phyloP scores from a whole-genome alignment of 208 protist species.

The Phytomonas serpens region DNA sequence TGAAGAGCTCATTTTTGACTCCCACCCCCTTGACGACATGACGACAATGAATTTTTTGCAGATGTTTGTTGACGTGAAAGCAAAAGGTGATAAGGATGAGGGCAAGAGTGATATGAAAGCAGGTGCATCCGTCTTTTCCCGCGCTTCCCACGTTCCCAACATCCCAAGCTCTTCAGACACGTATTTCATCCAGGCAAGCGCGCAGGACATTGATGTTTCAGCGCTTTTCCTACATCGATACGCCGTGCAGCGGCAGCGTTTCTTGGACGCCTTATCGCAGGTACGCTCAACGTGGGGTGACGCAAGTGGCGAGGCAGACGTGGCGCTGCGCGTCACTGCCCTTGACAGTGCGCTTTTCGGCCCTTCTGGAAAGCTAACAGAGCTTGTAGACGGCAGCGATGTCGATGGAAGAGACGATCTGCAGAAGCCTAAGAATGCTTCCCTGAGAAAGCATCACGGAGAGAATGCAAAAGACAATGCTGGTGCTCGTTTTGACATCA shows the following conservation, averaged over 20 bases:
- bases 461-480: conserved; percentile 14
- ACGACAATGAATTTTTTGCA: conserved; percentile 79
- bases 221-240: conserved; percentile 86
- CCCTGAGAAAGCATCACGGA: background rate
- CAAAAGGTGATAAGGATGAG: conserved; percentile 9
- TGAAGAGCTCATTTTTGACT: conserved; percentile 84
- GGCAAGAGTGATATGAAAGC: background rate
- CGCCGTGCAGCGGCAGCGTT: conserved; percentile 84
- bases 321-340: conserved; percentile 54
- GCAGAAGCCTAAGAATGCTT: background rate
- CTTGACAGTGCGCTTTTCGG: conserved; percentile 76
- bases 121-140: conserved; percentile 51
- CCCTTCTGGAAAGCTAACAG: conserved; percentile 27
- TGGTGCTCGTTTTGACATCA: conserved; percentile 24
- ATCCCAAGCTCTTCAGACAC: conserved; percentile 80
- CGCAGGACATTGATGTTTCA: conserved; percentile 78
- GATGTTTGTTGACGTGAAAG: conserved; percentile 86
- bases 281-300: conserved; percentile 82
- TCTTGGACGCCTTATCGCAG: conserved; percentile 72
- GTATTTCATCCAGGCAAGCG: conserved; percentile 78
- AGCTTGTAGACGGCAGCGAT: conserved; percentile 3
- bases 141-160: conserved; percentile 45
- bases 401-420: background rate
- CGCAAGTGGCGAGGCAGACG: conserved; percentile 72
- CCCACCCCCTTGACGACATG: conserved; percentile 88